Evolutionary conservation across 257 asterid genomes (phyloP), one percentile per base, ranked within the genome.

Genomic region (Anisodus tanguticus): DNA sequence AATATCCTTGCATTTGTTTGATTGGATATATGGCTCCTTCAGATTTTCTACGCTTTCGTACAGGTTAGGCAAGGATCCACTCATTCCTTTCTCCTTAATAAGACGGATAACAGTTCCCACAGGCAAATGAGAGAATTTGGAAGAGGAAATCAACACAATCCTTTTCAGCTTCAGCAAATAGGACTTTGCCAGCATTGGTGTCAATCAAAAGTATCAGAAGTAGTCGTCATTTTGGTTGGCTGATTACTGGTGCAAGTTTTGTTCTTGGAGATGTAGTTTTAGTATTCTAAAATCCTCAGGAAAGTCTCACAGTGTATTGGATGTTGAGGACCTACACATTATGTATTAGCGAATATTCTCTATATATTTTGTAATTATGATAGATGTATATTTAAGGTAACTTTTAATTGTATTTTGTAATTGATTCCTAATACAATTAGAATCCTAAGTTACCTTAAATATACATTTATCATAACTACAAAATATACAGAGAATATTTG

Each of bases 111-210:
- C 7, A 0, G 88, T 70, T 37, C 89, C 87, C 0, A 84, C 19
- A 1, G 91, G 92, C 82, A 86, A 86, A 17, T 4, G 89, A 79
- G 17, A 90, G 86, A 13, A 90, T 43, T 83, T 69, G 35, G 53
- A 91, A 88, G 1, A 91, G 86, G 71, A 92, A 88, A 68, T 92
- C 92, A 0, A 90, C 88, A 6, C 84, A 86, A 0, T 87, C 85
- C 39, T 88, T 88, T 17, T 80, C 80, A 1, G 89, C 93, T 60
- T 90, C 92, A 0, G 92, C 92, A 11, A 92, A 90, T 10, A 92
- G 45, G 5, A 88, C 91, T 3, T 82, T 80, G 7, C 84, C 77
- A 31, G 35, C 67, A 8, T 72, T 49, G 2, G 79, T 84, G 77
- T 90, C 90, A 5, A 90, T 72, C 57, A 92, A 60, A 10, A 89